A percentile compares a stretch with the other conserved stretches of the same genome.
phyloP scores from a whole-genome alignment of 371 early-diverging fungal genomes.

The Mucor plumbeus region DNA sequence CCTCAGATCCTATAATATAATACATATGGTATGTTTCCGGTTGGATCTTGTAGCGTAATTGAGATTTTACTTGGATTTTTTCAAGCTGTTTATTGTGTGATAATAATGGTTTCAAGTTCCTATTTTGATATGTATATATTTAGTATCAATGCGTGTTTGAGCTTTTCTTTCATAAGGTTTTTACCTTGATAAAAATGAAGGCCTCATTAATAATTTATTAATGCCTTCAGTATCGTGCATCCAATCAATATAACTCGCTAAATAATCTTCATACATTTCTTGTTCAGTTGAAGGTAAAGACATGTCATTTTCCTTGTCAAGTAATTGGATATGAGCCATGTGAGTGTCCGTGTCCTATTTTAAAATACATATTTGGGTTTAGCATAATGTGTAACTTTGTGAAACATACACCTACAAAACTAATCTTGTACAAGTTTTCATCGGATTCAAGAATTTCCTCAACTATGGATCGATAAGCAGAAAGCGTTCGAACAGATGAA shows the following conservation, averaged over 20 bases:
- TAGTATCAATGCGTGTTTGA: not conserved
- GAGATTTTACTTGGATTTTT: slow-evolving; percentile 60
- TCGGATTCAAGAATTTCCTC: slow-evolving; percentile 73
- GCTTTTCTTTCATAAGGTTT: not conserved
- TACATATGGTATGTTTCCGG: slow-evolving; percentile 60
- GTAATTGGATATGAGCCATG: slow-evolving; percentile 79
- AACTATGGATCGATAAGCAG: slow-evolving; percentile 78
- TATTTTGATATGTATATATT: not conserved
- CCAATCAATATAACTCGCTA: slow-evolving; percentile 81
- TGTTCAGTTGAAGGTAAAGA: slow-evolving; percentile 24
- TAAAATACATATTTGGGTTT: not conserved
- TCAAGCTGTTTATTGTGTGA: slow-evolving; percentile 28
- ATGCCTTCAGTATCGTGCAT: slow-evolving; percentile 71
- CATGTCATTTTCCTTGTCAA: slow-evolving; percentile 63
- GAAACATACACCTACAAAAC: slow-evolving; percentile 67
- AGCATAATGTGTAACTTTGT: not conserved
- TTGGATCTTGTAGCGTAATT: slow-evolving; percentile 91
- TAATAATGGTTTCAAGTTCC: slow-evolving; percentile 28
- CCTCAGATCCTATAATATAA: slow-evolving; percentile 53
- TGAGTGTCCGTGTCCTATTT: slow-evolving; percentile 58
- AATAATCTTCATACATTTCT: slow-evolving; percentile 88
- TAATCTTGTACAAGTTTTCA: slow-evolving; percentile 85
- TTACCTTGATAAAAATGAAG: slow-evolving; percentile 69
- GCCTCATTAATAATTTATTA: slow-evolving; percentile 40
- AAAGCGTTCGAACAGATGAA: slow-evolving; percentile 10